Conservation (phyloP, 2,329 filamentous ascomycete species). For the Huntiella abstrusa region DNA sequence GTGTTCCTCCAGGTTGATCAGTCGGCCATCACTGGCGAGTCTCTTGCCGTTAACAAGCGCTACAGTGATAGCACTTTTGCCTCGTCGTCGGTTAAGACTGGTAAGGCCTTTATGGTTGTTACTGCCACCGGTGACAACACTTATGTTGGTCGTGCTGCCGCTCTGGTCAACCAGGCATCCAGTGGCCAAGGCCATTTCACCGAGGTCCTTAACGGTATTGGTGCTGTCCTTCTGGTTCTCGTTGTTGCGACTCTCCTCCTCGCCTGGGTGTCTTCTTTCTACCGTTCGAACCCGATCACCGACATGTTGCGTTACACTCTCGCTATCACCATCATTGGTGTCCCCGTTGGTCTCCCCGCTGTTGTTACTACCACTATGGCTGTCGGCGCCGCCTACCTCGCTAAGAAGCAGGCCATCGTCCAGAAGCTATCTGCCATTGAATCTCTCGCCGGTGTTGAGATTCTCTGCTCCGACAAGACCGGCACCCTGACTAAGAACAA, state of each 20-base stretch:
- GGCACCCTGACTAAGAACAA: too few relatives aligned
- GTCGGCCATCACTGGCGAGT: constrained; percentile 31
- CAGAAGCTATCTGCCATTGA: too few relatives aligned
- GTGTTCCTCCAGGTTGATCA: constrained; percentile 75
- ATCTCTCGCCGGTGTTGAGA: too few relatives aligned
- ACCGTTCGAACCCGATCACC: constrained; percentile 66
- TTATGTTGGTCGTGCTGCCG: constrained; percentile 75
- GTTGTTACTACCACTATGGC: constrained; percentile 93
- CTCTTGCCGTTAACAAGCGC: constrained; percentile 78
- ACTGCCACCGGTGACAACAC: constrained; percentile 77
- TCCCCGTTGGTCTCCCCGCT: constrained; percentile 79
- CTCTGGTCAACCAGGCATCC: constrained; percentile 61
- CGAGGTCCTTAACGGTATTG: constrained; percentile 74
- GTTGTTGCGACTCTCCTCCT: constrained; percentile 65
- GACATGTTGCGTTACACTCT: constrained; percentile 68
- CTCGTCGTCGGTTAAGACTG: constrained; percentile 79
- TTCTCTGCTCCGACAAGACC: too few relatives aligned
- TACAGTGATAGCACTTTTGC: constrained; percentile 64
- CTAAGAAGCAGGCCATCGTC: too few relatives aligned
- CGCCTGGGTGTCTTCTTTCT: constrained; percentile 81
- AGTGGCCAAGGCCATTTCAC: constrained; percentile 71
- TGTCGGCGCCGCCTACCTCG: constrained; percentile 35
- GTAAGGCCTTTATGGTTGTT: constrained; percentile 66
- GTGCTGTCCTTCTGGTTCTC: constrained; percentile 57
- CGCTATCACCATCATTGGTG: constrained; percentile 78